These are phyloP conservation scores for Xylariaceae sp. DNA, from an alignment of 2,329 filamentous ascomycete genomes.

Conservation along the genomic window DNA sequence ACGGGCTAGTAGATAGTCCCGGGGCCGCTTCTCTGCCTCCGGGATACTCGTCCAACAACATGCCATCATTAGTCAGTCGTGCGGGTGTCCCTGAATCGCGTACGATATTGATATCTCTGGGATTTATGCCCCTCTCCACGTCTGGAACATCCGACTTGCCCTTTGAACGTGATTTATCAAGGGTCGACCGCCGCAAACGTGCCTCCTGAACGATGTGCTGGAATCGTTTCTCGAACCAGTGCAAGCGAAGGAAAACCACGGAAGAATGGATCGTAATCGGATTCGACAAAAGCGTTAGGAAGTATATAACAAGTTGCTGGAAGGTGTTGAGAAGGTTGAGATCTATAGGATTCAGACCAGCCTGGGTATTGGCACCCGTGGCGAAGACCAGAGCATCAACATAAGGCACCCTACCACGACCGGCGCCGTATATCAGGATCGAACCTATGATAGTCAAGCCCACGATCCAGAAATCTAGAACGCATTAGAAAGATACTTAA, in stretches of 20 bases:
- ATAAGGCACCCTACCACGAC: constrained; percentile 59
- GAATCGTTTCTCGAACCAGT: constrained; percentile 98
- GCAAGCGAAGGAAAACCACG: constrained; percentile 87
- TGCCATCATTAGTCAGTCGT: constrained; percentile 58
- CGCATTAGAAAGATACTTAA: not conserved
- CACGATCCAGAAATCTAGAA: constrained; percentile 72
- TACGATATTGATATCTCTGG: constrained; percentile 61
- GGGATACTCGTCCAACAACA: constrained; percentile 34
- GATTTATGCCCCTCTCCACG: constrained; percentile 60
- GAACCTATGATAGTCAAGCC: constrained; percentile 67
- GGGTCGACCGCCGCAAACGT: constrained; percentile 56
- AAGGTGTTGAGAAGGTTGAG: constrained; percentile 63
- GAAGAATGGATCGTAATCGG: constrained; percentile 79
- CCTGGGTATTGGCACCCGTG: constrained; percentile 83
- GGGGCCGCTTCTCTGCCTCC: not conserved
- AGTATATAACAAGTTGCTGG: constrained; percentile 67
- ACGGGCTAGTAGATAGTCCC: too few species aligned
- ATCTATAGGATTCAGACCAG: constrained; percentile 78
- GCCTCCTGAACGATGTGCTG: constrained; percentile 75
- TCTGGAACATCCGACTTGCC: constrained; percentile 40
- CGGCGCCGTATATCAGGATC: constrained; percentile 63
- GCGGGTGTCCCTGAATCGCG: constrained; percentile 49
- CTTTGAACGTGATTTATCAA: constrained; percentile 57
- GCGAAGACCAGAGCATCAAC: constrained; percentile 87
- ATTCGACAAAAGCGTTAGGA: constrained; percentile 68